Evolutionary conservation across 176 grass and related monocot genomes (phyloP), one percentile per base, ranked within the genome.

Genomic region (Puccinellia tenuiflora): DNA sequence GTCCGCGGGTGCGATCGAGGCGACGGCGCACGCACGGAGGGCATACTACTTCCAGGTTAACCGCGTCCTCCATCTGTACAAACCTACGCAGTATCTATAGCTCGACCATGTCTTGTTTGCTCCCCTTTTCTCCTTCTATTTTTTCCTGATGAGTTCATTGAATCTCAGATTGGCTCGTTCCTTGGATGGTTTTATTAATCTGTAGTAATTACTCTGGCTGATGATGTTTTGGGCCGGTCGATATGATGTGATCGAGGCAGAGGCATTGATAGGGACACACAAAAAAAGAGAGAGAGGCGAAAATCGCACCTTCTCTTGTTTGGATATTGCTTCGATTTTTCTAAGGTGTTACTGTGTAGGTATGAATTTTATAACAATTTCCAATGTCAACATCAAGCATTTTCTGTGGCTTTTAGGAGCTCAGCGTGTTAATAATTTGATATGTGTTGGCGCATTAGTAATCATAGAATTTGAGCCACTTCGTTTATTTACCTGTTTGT

Each of bases 251-350:
- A 21, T 63, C 26, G 71, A 33, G 71, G 18, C 13, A 50, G 43
- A 1, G 17, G 61, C 43, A 35, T 37, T 75, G 2, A 10, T 5
- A 13, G 26, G 12, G 5, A 45, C 18, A 12, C 2, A 10, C 1
- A 37, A 50, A n/a, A n/a, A n/a, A n/a, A n/a, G n/a, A n/a, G n/a
- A n/a, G n/a, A n/a, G n/a, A n/a, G n/a, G n/a, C 29, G 45, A 33
- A 29, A 30, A 0, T n/a, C 13, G 26, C 40, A 8, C 6, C 11
- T 11, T 11, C 10, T 40, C 55, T 21, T 43, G 39, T 73, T 11
- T 82, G 80, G 53, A 73, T 83, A 73, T 61, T 83, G 26, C 39
- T 35, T 43, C 39, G 60, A 62, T 48, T 62, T 83, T 74, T 26
- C 42, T 20, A 22, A 50, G 40, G 13, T 50, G 14, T 35, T 13